phyloP scores from a whole-genome alignment of 2,329 filamentous ascomycete genomes.

The Xylaria hypoxylon region DNA sequence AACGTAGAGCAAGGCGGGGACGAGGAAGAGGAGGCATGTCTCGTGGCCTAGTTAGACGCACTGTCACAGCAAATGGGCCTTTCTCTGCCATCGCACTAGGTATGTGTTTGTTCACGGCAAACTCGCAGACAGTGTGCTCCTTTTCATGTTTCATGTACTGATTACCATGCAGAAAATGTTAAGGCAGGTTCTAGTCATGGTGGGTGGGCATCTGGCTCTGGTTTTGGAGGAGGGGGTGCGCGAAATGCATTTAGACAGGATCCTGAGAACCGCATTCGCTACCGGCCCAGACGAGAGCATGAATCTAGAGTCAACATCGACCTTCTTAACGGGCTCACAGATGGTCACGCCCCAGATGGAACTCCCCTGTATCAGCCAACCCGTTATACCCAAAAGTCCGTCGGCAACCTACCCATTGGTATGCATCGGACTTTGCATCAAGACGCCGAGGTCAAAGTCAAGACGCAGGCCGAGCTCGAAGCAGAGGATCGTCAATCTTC shows the following conservation, averaged over 20 bases:
- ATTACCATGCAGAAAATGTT: slow-evolving; percentile 44
- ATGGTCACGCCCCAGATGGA: slow-evolving; percentile 58
- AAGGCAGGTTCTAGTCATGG: slow-evolving; percentile 38
- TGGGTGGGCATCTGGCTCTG: slow-evolving; percentile 39
- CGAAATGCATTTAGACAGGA: slow-evolving; percentile 48
- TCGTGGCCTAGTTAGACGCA: slow-evolving; percentile 48
- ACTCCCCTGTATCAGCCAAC: slow-evolving; percentile 58
- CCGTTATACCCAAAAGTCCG: slow-evolving; percentile 45
- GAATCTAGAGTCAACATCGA: slow-evolving; percentile 68
- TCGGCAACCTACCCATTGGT: slow-evolving; percentile 63
- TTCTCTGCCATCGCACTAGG: slow-evolving; percentile 51
- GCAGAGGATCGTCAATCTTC: slow-evolving; percentile 61
- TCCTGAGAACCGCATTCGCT: slow-evolving; percentile 55
- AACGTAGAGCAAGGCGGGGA: slow-evolving; percentile 53
- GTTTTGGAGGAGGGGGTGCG: slow-evolving; percentile 40
- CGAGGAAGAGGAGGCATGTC: slow-evolving; percentile 52
- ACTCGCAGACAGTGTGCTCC: background rate
- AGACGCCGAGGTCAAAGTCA: slow-evolving; percentile 64
- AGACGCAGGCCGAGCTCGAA: slow-evolving; percentile 68
- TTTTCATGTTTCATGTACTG: slow-evolving; percentile 14
- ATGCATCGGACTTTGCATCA: slow-evolving; percentile 67
- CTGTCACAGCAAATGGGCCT: slow-evolving; percentile 51
- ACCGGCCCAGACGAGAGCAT: slow-evolving; percentile 56
- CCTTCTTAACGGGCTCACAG: slow-evolving; percentile 60
- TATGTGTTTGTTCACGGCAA: slow-evolving; percentile 32